phyloP scores from a whole-genome alignment of 2,329 filamentous ascomycete species.

The Xylogone sp. region DNA sequence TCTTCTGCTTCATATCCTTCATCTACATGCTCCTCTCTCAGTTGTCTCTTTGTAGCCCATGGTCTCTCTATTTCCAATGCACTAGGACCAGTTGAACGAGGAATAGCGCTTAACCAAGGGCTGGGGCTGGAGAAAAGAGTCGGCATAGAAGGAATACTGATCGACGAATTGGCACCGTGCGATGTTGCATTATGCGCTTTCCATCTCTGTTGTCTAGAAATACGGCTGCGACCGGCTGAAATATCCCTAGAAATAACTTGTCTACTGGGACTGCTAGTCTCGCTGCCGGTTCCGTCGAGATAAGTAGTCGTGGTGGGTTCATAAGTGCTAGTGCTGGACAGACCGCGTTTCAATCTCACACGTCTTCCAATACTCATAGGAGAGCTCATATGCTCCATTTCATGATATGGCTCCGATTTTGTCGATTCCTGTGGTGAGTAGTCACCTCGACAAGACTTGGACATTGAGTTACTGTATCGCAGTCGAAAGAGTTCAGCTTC shows the following conservation, averaged over 20 bases:
- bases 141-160: slow-evolving; percentile 11
- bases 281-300: slow-evolving; percentile 27
- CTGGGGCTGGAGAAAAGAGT: slow-evolving; percentile 20
- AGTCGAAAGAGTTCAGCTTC: slow-evolving; percentile 44
- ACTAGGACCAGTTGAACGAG: slow-evolving; percentile 28
- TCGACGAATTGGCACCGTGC: slow-evolving; percentile 16
- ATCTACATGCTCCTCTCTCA: slow-evolving; percentile 14
- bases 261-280: slow-evolving; percentile 20
- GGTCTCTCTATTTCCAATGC: not conserved
- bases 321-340: slow-evolving; percentile 35
- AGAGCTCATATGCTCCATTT: not conserved
- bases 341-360: slow-evolving; percentile 29
- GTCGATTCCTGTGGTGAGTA: slow-evolving; percentile 24
- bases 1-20: slow-evolving; percentile 24
- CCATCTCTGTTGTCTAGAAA: slow-evolving; percentile 19
- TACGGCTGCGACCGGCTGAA: not conserved
- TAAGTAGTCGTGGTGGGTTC: slow-evolving; percentile 35
- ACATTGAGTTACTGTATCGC: slow-evolving; percentile 17
- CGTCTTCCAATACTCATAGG: slow-evolving; percentile 14
- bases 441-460: slow-evolving; percentile 20
- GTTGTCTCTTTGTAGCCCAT: slow-evolving; percentile 11
- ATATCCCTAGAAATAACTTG: not conserved
- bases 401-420: slow-evolving; percentile 8
- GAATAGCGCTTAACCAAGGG: slow-evolving; percentile 42
- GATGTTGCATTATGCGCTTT: slow-evolving; percentile 24